Base-by-base conservation (phyloP, 768 basidiomycete species). In the Lactifluus subvellereus region DNA sequence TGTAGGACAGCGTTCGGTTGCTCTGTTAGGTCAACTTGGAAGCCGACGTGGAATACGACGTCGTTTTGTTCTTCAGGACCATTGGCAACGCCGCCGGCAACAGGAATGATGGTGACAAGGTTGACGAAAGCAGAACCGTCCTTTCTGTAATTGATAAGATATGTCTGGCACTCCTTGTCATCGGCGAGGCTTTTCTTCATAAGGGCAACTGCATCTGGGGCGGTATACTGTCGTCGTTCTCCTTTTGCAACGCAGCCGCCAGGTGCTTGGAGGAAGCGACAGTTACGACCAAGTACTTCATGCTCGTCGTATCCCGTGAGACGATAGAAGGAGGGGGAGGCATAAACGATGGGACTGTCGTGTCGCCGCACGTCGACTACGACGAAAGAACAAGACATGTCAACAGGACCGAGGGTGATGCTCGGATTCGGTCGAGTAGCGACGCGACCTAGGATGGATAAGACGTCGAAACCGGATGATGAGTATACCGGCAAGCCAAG, bases 1-100 rank as follows among this genome's bases (percentile, higher is more conserved):
- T 88, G 82, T 57, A 94, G 75, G 63, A 97, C 94, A 2, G 84
- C 84, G 67, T 85, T 85, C 2, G 93, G 94, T 75, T 95, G 93
- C 69, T 88, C 85, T 18, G 86, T 85, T 54, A 99, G 78, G 74
- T 98, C 93, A 59, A 97, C 89, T 75, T 99, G 94, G 79, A 99
- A 98, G 0, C 97, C 97, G 55, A 99, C 87, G 69, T 91, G 88
- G 72, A 89, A 96, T 9, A 84, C 85, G 45, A 91, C 80, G 50
- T 95, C 88, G 58, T 85, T 83, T 42, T 80, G 79, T 66, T 85
- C 87, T 48, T 84, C 79, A 66, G 66, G 75, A 47, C 35, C 67
- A 70, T 72, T 79, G 74, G 60, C 67, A 61, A 69, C 77, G 61
- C 79, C 90, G 8, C 88, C 91, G 0, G 79, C 72, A 62, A 98